These are phyloP conservation scores for Vinca minor DNA, from an alignment of 257 asterid genomes.

Conservation along the genomic window DNA sequence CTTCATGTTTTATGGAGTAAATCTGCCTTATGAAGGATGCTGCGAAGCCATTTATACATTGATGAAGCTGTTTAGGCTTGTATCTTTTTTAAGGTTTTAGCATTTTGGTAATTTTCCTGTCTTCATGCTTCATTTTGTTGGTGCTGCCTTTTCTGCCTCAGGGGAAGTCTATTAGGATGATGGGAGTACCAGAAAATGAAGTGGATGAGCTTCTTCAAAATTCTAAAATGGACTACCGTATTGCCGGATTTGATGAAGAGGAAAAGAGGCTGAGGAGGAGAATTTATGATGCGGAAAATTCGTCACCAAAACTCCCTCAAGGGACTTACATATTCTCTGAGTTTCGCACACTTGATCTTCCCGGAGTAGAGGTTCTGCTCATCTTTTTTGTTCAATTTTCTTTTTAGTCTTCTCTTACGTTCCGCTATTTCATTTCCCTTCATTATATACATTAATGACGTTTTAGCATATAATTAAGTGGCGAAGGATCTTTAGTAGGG, in stretches of 20 bases:
- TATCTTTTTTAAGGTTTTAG: not conserved
- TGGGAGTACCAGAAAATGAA: conserved; percentile 80
- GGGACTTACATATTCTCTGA: conserved; percentile 73
- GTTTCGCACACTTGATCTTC: conserved; percentile 69
- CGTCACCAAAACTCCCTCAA: conserved; percentile 52
- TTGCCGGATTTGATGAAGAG: conserved; percentile 92
- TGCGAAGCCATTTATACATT: not conserved
- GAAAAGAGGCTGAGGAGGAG: conserved; percentile 64
- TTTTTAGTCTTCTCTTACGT: not conserved
- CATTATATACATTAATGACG: not conserved
- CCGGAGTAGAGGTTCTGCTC: conserved; percentile 62
- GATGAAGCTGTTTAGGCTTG: not conserved
- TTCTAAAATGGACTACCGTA: conserved; percentile 56
- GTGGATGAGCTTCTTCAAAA: conserved; percentile 60
- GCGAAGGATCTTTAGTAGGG: not conserved
- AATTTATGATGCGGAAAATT: conserved; percentile 24
- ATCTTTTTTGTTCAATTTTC: not conserved
- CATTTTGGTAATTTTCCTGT: not conserved
- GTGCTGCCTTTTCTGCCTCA: conserved; percentile 26
- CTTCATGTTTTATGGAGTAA: not conserved
- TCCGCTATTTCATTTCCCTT: not conserved
- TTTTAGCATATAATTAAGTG: not conserved
- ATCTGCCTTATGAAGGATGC: not conserved
- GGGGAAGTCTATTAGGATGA: conserved; percentile 79
- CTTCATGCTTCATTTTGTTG: conserved; percentile 2